These are phyloP conservation scores for Zoysia matrella DNA, from an alignment of 202 grass and related monocot species.

Conservation along the genomic window DNA sequence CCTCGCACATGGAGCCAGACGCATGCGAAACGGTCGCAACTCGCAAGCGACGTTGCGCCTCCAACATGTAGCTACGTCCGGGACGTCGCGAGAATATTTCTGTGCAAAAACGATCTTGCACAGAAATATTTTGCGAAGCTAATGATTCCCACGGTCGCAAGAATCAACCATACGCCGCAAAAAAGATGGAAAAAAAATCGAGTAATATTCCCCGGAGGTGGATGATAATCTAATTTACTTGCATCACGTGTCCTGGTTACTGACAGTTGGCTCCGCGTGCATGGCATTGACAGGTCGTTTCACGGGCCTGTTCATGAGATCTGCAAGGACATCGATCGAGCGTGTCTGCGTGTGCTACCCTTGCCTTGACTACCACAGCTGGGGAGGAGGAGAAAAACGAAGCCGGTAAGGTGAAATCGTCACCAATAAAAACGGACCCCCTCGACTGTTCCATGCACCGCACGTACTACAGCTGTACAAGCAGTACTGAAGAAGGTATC, in stretches of 20 bases:
- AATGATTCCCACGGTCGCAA: not conserved
- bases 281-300: not conserved
- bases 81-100: not conserved
- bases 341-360: no score
- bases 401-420: not conserved
- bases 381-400: not conserved
- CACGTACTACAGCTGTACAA: no score
- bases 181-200: not conserved
- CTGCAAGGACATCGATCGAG: not conserved
- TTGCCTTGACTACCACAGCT: no score
- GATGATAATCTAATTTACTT: not conserved
- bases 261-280: not conserved
- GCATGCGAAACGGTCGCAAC: no score
- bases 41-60: not conserved
- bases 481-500: not conserved
- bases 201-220: not conserved
- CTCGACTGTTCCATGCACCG: not conserved
- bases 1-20: no score
- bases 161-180: not conserved
- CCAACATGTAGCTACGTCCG: not conserved
- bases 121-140: no score
- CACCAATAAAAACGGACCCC: not conserved
- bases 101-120: no score
- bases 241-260: not conserved
- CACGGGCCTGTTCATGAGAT: not conserved